phyloP scores from a whole-genome alignment of 768 basidiomycete species.

The Boletus coccyginus region DNA sequence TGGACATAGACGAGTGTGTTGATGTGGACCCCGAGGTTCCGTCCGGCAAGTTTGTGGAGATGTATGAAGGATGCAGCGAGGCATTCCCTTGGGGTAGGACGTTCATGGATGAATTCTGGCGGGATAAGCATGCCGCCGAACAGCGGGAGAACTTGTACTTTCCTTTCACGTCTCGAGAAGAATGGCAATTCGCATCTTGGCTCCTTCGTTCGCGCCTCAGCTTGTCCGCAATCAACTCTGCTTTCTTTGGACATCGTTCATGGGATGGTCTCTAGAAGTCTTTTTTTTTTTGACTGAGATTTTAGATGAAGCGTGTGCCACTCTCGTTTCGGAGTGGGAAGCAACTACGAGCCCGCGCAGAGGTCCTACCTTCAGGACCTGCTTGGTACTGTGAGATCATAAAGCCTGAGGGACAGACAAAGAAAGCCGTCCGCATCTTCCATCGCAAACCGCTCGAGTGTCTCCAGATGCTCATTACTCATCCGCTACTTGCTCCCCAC shows the following conservation, averaged over 20 bases:
- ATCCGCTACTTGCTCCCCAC: not conserved
- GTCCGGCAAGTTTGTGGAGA: not conserved
- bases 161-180: not conserved
- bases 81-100: conserved; percentile 2
- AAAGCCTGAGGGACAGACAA: not conserved
- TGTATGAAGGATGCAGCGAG: not conserved
- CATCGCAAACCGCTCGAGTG: not conserved
- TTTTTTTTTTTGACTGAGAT: too few species aligned
- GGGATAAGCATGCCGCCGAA: conserved; percentile 21
- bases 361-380: not conserved
- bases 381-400: not conserved
- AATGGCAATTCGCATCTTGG: not conserved
- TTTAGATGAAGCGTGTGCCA: not conserved
- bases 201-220: not conserved
- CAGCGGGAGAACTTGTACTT: conserved; percentile 14
- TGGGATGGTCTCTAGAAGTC: not conserved
- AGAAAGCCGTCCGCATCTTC: not conserved
- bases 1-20: too few species aligned
- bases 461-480: not conserved
- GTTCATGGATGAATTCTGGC: conserved; percentile 28
- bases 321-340: not conserved
- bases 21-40: not conserved
- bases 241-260: not conserved
- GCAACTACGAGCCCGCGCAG: not conserved
- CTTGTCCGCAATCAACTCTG: not conserved